Base-by-base conservation (phyloP, 257 asterid species). In the Solanum phureja region DNA sequence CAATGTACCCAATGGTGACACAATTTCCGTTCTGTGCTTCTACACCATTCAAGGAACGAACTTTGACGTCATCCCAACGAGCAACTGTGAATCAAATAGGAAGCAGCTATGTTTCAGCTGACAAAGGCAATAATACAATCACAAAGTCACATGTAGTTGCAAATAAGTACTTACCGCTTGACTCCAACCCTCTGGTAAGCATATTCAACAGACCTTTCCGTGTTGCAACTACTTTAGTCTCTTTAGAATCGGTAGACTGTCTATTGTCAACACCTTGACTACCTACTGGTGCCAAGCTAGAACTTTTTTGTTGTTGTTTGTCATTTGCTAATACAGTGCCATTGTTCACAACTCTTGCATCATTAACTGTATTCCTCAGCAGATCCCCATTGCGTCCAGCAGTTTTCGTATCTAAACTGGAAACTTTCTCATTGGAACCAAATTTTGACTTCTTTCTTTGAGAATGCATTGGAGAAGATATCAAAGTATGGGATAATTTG, bases 141-240 rank as follows among this genome's bases (percentile, higher is more conserved):
- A 82, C 3, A 31, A 64, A 72, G 85, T 58, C 6, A 14, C 16
- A 52, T 31, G 85, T 49, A 23, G 58, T 34, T 24, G 84, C n/a
- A 56, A 31, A 27, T 4, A 52, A 74, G 34, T 21, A 69, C 90
- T 89, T 87, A 95, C 99, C 96, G 4, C 91, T 89, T 31, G 91
- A 90, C 93, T 93, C 99, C 68, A 96, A 85, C 87, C 95, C 97
- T 88, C 95, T 87, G 60, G 98, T 87, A 73, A 91, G 96, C 90
- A 94, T 90, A 89, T 89, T 87, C 93, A 93, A 88, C 56, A 90
- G 83, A 82, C 86, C 91, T 87, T 85, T 87, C 89, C 88, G 92
- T 86, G 87, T 89, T 60, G 42, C 46, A 86, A 88, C 90, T 46
- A 68, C 83, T 85, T 74, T 87, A 31, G 35, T 46, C 86, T 86